Evolutionary conservation across 345 rosid species (phyloP).

Genomic region (Carallia pectinifolia): DNA sequence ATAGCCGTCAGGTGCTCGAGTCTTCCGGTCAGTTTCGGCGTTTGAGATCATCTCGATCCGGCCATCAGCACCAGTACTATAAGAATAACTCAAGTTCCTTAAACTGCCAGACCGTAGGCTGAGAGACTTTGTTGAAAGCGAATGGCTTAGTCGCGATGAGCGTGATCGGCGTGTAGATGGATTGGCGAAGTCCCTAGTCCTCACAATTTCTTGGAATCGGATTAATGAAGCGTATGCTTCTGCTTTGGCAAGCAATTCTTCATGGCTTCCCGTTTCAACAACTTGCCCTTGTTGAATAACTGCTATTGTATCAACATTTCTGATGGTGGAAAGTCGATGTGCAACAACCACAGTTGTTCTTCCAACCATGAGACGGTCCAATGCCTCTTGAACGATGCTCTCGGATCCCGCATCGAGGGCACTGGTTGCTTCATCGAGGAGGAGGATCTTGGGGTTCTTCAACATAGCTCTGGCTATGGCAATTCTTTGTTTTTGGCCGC

Average conservation of each 20-base stretch:
- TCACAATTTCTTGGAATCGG: slow-evolving; percentile 93
- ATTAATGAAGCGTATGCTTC: slow-evolving; percentile 91
- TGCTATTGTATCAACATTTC: slow-evolving; percentile 88
- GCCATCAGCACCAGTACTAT: slow-evolving; percentile 97
- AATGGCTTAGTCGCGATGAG: slow-evolving; percentile 83
- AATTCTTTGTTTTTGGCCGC: slow-evolving; percentile 97
- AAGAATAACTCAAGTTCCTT: slow-evolving; percentile 93
- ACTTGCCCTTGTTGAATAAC: slow-evolving; percentile 98
- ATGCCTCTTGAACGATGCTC: slow-evolving; percentile 97
- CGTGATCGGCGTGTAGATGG: slow-evolving; percentile 83
- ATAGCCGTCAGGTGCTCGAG: slow-evolving; percentile 86
- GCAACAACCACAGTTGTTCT: slow-evolving; percentile 97
- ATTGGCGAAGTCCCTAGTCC: slow-evolving; percentile 81
- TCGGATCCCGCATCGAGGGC: slow-evolving; percentile 99
- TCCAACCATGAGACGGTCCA: slow-evolving; percentile 96
- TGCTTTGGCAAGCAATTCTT: slow-evolving; percentile 73
- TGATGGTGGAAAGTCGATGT: slow-evolving; percentile 93
- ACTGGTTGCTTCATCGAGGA: slow-evolving; percentile 97
- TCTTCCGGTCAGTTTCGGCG: slow-evolving; percentile 90
- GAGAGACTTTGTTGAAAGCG: slow-evolving; percentile 87
- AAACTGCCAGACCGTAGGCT: slow-evolving; percentile 96
- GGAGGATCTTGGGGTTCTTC: slow-evolving; percentile 90
- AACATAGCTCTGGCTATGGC: slow-evolving; percentile 99
- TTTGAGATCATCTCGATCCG: slow-evolving; percentile 95
- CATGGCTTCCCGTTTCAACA: slow-evolving; percentile 95